These are phyloP conservation scores for Wickerhamomyces sp. DNA, from an alignment of 1,139 yeast genomes.

Conservation along the genomic window DNA sequence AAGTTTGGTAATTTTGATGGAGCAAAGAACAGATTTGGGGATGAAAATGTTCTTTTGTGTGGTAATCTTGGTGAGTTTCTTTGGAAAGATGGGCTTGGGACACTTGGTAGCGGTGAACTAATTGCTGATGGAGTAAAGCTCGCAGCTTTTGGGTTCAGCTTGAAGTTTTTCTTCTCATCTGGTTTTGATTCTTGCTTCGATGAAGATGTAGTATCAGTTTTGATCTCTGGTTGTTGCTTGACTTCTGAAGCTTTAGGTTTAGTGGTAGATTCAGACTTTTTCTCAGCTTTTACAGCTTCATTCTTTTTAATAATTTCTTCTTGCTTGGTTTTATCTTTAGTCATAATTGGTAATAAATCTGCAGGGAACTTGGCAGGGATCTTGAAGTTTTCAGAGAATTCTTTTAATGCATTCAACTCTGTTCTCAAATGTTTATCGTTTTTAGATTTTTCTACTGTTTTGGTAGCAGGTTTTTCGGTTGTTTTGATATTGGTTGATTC, in stretches of 20 bases:
- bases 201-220: conserved; percentile 9
- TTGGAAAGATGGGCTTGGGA: conserved; percentile 14
- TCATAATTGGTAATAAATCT: conserved; percentile 70
- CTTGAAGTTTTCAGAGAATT: conserved; percentile 80
- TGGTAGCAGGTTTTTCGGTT: neutral
- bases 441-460: neutral
- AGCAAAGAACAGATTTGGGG: conserved; percentile 31
- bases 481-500: neutral
- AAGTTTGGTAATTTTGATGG: conserved; percentile 49
- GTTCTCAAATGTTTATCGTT: conserved; percentile 40
- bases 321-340: conserved; percentile 64
- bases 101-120: conserved; percentile 18
- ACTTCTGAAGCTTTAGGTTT: conserved; percentile 1
- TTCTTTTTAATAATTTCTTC: conserved; percentile 47
- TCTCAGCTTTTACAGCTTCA: conserved; percentile 4
- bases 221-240: conserved; percentile 3
- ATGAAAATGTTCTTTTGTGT: conserved; percentile 8
- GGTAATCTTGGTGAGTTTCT: conserved; percentile 20
- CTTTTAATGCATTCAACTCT: conserved; percentile 75
- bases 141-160: conserved; percentile 68
- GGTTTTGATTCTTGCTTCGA: conserved; percentile 38
- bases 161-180: conserved; percentile 32
- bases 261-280: conserved; percentile 10
- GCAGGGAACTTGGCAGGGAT: conserved; percentile 70
- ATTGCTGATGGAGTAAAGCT: conserved; percentile 54